A percentile compares a stretch with the other conserved stretches of the same genome.
Conservation (phyloP, 306 rosid species). For the Casuarina equisetifolia region DNA sequence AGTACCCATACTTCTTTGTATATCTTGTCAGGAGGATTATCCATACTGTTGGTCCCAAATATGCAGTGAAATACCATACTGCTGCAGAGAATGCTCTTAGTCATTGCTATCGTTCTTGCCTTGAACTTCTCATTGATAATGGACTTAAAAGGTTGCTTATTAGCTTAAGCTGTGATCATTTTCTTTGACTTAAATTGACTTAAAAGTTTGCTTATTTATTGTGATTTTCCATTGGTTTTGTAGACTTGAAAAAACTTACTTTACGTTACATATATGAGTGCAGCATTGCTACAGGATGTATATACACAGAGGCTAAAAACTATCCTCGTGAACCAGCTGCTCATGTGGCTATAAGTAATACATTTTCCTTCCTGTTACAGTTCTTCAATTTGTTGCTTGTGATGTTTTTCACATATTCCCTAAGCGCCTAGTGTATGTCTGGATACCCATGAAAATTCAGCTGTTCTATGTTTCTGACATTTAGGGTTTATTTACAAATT, state of each 20-base stretch:
- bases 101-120: constrained; percentile 97
- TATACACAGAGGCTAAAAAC: constrained; percentile 86
- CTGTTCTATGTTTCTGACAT: constrained; percentile 7
- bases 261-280: constrained; percentile 32
- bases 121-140: constrained; percentile 86
- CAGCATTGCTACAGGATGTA: constrained; percentile 96
- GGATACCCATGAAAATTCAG: constrained; percentile 22
- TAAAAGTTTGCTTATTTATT: constrained; percentile 19
- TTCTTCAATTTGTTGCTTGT: constrained; percentile 22
- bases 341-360: constrained; percentile 97
- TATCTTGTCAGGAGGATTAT: constrained; percentile 72
- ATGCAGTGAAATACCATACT: constrained; percentile 94
- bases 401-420: constrained; percentile 21
- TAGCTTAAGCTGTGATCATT: constrained; percentile 24
- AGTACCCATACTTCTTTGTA: constrained; percentile 11
- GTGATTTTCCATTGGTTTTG: constrained; percentile 23
- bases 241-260: constrained; percentile 24
- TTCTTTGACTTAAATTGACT: constrained; percentile 11
- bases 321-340: constrained; percentile 99
- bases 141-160: constrained; percentile 71
- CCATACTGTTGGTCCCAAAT: constrained; percentile 98
- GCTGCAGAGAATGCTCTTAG: constrained; percentile 99
- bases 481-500: constrained; percentile 17
- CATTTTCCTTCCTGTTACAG: constrained; percentile 25
- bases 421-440: constrained; percentile 20